These are phyloP conservation scores for Acrodontium crateriforme DNA, from an alignment of 2,329 filamentous ascomycete species.

Conservation along the genomic window DNA sequence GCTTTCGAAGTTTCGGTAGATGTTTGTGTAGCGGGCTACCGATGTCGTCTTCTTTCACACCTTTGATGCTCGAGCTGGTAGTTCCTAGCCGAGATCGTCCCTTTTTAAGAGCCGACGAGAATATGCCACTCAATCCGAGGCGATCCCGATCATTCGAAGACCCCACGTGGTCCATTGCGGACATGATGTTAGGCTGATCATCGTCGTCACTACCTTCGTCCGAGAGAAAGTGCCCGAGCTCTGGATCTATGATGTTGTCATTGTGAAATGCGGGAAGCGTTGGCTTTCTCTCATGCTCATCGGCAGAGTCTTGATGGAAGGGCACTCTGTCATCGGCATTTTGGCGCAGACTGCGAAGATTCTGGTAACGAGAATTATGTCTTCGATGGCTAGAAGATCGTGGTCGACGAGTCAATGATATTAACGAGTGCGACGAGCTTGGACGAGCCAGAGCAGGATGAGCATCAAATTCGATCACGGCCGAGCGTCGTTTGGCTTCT, in stretches of 20 bases:
- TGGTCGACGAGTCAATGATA: constrained; percentile 56
- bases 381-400: constrained; percentile 69
- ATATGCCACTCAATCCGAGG: constrained; percentile 55
- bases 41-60: constrained; percentile 46
- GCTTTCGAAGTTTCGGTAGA: constrained; percentile 51
- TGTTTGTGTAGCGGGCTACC: constrained; percentile 52
- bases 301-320: constrained; percentile 61
- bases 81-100: constrained; percentile 58
- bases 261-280: constrained; percentile 87
- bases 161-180: constrained; percentile 49
- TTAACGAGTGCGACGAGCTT: constrained; percentile 82
- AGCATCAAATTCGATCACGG: constrained; percentile 77
- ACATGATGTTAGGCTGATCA: constrained; percentile 77
- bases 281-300: constrained; percentile 50
- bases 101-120: constrained; percentile 57
- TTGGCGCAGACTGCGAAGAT: constrained; percentile 61
- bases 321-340: constrained; percentile 69
- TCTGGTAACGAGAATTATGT: constrained; percentile 76
- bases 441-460: constrained; percentile 69
- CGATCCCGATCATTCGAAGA: constrained; percentile 57
- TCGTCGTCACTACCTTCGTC: constrained; percentile 80
- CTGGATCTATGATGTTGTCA: constrained; percentile 96
- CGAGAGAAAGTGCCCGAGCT: constrained; percentile 88
- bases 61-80: constrained; percentile 44
- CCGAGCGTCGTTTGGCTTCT: constrained; percentile 69